These are phyloP conservation scores for Cerrena zonata DNA, from an alignment of 1,284 basidiomycete genomes.

Conservation along the genomic window DNA sequence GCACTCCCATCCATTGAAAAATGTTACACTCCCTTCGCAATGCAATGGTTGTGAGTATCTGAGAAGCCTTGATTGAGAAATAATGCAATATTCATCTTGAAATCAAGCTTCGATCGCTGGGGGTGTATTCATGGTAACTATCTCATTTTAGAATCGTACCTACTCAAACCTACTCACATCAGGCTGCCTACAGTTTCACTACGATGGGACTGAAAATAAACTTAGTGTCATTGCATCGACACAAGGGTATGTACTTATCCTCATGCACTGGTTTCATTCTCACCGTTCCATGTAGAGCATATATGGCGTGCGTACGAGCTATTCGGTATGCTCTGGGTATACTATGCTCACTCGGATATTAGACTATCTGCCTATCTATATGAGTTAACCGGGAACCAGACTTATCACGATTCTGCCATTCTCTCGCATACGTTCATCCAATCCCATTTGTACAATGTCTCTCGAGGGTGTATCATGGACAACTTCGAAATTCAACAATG, in stretches of 20 bases:
- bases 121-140: conserved; percentile 6
- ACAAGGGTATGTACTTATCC: conserved; percentile 1
- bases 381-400: conserved; percentile 2
- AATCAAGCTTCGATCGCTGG: conserved; percentile 1
- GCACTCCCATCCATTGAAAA: not conserved
- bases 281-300: too few relatives aligned
- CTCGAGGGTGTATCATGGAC: conserved; percentile 5
- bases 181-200: too few relatives aligned
- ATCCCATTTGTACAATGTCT: conserved; percentile 6
- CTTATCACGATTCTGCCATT: conserved; percentile 2
- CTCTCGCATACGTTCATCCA: conserved; percentile 6
- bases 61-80: too few relatives aligned
- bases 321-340: too few relatives aligned
- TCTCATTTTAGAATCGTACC: too few relatives aligned
- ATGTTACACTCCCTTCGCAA: not conserved
- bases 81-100: not conserved
- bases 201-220: not conserved
- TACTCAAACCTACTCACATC: too few relatives aligned
- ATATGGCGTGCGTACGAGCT: too few relatives aligned
- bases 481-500: not conserved
- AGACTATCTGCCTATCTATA: conserved; percentile 9
- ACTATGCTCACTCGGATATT: too few relatives aligned
- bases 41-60: conserved; percentile 6
- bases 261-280: too few relatives aligned
- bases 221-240: conserved; percentile 1